Base-by-base conservation (phyloP, 2,329 filamentous ascomycete genomes). In the Chrysoporthe deuterocubensis region DNA sequence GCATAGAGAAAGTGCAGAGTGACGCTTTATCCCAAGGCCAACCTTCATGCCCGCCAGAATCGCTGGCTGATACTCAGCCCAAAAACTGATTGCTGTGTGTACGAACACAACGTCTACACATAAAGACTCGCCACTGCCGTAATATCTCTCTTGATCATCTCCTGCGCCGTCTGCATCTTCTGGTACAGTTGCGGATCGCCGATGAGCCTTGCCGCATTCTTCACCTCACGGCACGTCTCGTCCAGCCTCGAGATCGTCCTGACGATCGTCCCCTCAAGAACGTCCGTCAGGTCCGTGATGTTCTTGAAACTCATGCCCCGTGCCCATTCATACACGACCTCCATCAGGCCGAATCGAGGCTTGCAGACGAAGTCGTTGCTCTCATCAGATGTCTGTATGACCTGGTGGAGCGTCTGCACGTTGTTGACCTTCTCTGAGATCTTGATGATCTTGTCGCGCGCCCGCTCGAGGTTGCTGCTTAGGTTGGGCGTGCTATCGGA, bases 241-340 rank as follows among this genome's bases (percentile, higher is more conserved):
- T 99, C 96, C 67, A 99, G 83, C 37, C 96, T 84, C 54, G 94
- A 97, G 73, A 99, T 98, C 2, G 96, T 95, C 64, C 96, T 85
- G 60, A 99, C 96, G 80, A 99, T 98, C 0, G 96, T 98, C 1
- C 96, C 96, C 79, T 99, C 96, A 74, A 98, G 89, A 67, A 99
- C 94, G 78, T 98, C 95, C 8, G 96, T 99, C 76, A 99, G 81
- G 72, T 95, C 92, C 0, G 95, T 98, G 73, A 99, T 99, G 72
- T 96, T 95, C 80, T 96, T 97, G 85, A 99, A 99, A 64, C 92
- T 95, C 93, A 98, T 98, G 37, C 96, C 96, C 62, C 93, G 85
- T 11, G 96, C 96, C 96, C 96, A 99, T 79, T 99, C 96, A 77
- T 98, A 97, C 44, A 99, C 96, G 0, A 99, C 96, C 79, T 99